These are phyloP conservation scores for Puccinia coronata DNA, from an alignment of 1,284 basidiomycete species.

Conservation along the genomic window DNA sequence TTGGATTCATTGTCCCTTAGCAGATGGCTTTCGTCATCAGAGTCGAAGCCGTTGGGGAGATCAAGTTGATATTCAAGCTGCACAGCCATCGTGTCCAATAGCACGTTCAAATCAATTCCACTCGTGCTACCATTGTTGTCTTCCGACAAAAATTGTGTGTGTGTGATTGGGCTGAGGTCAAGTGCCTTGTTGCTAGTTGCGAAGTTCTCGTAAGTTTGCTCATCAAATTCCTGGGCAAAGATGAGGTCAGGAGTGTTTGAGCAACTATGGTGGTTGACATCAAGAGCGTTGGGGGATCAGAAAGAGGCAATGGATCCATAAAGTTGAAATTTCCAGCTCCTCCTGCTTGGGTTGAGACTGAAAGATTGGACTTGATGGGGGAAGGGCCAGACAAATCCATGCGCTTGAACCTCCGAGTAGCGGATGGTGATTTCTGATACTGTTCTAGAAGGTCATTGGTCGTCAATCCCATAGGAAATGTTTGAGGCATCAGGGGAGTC, in stretches of 20 bases:
- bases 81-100: slow-evolving; percentile 27
- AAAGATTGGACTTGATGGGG: neutral
- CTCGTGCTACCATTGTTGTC: neutral
- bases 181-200: too few relatives aligned
- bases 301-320: too few relatives aligned
- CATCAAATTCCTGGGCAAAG: neutral
- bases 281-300: neutral
- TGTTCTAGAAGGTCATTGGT: slow-evolving; percentile 7
- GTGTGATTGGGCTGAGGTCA: neutral
- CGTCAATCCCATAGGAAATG: neutral
- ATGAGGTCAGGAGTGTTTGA: neutral
- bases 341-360: neutral
- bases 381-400: neutral
- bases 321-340: too few relatives aligned
- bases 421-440: neutral
- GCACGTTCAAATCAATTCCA: slow-evolving; percentile 39
- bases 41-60: neutral
- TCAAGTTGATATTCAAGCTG: slow-evolving; percentile 37
- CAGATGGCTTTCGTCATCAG: neutral
- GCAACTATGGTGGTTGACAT: neutral
- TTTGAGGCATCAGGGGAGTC: neutral
- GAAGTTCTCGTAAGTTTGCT: too few relatives aligned
- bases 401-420: neutral
- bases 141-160: neutral
- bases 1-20: neutral